Percentiles rank a stretch among this genome's conserved stretches.
These are phyloP conservation scores for Solanum tacnaense DNA, from an alignment of 257 asterid species.

Conservation along the genomic window DNA sequence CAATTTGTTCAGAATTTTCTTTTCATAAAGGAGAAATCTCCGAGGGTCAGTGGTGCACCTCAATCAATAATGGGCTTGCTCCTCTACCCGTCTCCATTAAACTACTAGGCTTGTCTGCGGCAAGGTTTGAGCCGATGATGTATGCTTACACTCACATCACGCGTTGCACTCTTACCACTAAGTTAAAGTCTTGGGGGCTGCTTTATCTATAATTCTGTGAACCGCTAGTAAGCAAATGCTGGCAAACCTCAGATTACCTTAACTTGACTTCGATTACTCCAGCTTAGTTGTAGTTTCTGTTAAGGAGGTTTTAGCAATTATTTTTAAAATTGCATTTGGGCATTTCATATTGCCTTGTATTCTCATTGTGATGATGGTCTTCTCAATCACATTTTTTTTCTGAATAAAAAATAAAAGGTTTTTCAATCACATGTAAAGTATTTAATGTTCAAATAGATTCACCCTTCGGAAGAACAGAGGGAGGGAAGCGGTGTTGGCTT, in stretches of 20 bases:
- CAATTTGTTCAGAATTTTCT: background rate
- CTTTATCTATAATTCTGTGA: background rate
- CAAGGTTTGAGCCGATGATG: background rate
- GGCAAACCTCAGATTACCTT: background rate
- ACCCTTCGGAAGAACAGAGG: background rate
- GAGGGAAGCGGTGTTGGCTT: background rate
- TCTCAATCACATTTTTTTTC: background rate
- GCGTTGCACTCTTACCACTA: background rate
- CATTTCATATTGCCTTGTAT: background rate
- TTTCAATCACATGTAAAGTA: background rate
- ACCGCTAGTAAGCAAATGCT: background rate
- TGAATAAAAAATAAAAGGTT: background rate
- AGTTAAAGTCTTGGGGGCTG: background rate
- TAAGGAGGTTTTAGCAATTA: background rate
- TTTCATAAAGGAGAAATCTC: background rate
- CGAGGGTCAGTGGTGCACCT: background rate
- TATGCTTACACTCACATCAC: background rate
- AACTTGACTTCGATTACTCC: background rate
- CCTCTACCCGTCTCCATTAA: background rate
- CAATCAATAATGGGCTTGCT: background rate
- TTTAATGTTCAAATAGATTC: background rate
- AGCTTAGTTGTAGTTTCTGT: background rate
- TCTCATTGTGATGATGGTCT: background rate
- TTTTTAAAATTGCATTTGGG: background rate
- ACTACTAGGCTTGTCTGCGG: too few relatives aligned